Evolutionary conservation across 2,329 filamentous ascomycete genomes (phyloP), one percentile per base, ranked within the genome.

Genomic region (Monilinia vaccinii-corymbosi): DNA sequence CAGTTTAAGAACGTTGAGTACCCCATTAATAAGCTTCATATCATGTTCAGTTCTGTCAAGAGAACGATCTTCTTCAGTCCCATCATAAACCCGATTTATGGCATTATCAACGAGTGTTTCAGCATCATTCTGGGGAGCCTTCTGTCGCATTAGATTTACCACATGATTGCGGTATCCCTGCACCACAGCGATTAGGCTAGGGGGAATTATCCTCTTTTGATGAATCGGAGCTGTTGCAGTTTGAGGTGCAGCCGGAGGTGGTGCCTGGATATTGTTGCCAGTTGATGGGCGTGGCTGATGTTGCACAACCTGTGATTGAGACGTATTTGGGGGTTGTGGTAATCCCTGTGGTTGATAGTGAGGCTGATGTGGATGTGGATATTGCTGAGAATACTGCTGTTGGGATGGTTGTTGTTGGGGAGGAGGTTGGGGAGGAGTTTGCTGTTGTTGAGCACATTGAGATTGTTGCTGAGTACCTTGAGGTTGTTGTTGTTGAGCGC

Each of bases 41-140:
- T 69, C 66, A 23, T 64, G 62, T 18, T 59, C 59, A 42, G 67
- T 63, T 14, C 57, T 65, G 14, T 64, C 58, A 47, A 65, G 61
- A 60, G 66, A 56, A 49, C 63, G 67, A 52, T 58, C 45, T n/a
- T 69, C 51, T 23, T 62, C 61, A 16, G 66, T 61, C 8, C 61
- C 47, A 18, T 68, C 67, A 40, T 71, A 64, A 28, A 71, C 69
- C 32, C 68, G 64, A 44, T 71, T 68, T 25, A 70, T 63, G 7
- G 70, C 69, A 6, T 67, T 69, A 40, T 68, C 64, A n/a, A 73
- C 61, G 42, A 72, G 63, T 18, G 62, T 65, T 50, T 70, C 68
- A 6, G 65, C 64, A 58, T 70, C 51, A 23, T 23, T 44, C 65
- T 21, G 59, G 40, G 23, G 60, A 38, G 34, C 63, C 66, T 8